Evolutionary conservation across 176 grass and related monocot species (phyloP), one percentile per base, ranked within the genome.

Genomic region (Cenchrus americanus): DNA sequence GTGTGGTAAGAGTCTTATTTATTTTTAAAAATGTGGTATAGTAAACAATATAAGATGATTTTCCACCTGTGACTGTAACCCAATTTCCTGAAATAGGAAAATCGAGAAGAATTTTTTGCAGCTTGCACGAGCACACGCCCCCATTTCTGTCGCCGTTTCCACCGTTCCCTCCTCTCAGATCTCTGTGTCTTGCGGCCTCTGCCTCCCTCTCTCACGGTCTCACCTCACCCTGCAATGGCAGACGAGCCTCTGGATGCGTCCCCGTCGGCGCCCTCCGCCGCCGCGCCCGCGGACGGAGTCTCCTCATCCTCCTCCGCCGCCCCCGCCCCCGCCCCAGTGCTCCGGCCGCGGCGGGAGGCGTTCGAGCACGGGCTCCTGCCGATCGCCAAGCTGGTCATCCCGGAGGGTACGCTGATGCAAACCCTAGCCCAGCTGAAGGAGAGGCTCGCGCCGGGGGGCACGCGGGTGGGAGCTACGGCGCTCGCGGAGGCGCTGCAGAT

Each of bases 281-380:
- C 66, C 54, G 30, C 73, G n/a, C 55, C 26, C 32, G 61, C 50
- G 43, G 81, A 18, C 80, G 79, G 61, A 50, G 17, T 51, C 14
- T 51, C 23, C 58, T 23, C 55, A 10, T 22, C 71, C 34, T 14
- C 79, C 23, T 24, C 72, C 34, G 10, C 79, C 32, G 32, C 61
- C 82, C 24, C 42, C 24, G 1, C 54, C 43, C 43, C 83, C 15
- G 30, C 75, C n/a, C 73, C 77, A 4, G 68, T 90, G 73, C 78
- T 96, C 69, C 89, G 91, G 21, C 93, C 96, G 5, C 96, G 96
- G 57, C 93, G 93, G n/a, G 91, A 92, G 91, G 83, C 82, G 26
- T 99, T 99, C 82, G 96, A 99, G 77, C 82, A 99, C 78, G 96
- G 96, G 26, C 93, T 99, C 66, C 85, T 96, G 52, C 96, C 96